Conservation (phyloP, 208 protist species). For the Leishmania amazonensis region DNA sequence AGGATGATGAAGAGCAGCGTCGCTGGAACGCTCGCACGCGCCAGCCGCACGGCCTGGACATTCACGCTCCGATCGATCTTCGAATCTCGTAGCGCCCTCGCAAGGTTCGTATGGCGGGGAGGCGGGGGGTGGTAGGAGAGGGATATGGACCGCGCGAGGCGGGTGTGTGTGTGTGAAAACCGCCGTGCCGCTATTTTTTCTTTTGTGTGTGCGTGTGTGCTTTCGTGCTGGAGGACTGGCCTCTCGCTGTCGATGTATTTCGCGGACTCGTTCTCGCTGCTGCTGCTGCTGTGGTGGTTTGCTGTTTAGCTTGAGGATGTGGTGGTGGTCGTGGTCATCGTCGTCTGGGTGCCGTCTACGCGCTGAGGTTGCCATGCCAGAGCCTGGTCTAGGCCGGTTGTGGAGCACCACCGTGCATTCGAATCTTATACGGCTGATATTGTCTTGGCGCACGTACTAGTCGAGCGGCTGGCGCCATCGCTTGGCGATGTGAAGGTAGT, state of each 20-base stretch:
- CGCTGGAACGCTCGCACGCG: slow-evolving; percentile 21
- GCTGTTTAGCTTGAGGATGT: too few relatives aligned
- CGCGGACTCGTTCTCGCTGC: too few relatives aligned
- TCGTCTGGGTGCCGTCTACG: not conserved
- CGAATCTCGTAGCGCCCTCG: not conserved
- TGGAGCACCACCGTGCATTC: not conserved
- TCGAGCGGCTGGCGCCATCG: not conserved
- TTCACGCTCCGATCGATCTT: slow-evolving; percentile 15
- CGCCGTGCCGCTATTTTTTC: too few relatives aligned
- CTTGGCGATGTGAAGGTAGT: not conserved
- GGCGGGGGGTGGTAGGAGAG: not conserved
- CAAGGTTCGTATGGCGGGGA: not conserved
- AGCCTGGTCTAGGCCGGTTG: not conserved
- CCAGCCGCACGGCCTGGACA: slow-evolving; percentile 14
- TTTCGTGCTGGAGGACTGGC: not conserved
- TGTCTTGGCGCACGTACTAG: not conserved
- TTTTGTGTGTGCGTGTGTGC: slow-evolving; percentile 6
- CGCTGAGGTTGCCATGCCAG: not conserved
- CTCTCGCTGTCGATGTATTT: too few relatives aligned
- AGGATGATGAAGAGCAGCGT: slow-evolving; percentile 18
- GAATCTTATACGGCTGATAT: too few relatives aligned
- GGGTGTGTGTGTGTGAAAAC: not conserved
- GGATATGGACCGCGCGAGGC: not conserved
- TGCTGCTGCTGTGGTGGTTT: too few relatives aligned
- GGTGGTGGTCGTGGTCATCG: too few relatives aligned